Evolutionary conservation across 2,329 filamentous ascomycete genomes (phyloP).

Genomic region (Aureobasidium sp.): DNA sequence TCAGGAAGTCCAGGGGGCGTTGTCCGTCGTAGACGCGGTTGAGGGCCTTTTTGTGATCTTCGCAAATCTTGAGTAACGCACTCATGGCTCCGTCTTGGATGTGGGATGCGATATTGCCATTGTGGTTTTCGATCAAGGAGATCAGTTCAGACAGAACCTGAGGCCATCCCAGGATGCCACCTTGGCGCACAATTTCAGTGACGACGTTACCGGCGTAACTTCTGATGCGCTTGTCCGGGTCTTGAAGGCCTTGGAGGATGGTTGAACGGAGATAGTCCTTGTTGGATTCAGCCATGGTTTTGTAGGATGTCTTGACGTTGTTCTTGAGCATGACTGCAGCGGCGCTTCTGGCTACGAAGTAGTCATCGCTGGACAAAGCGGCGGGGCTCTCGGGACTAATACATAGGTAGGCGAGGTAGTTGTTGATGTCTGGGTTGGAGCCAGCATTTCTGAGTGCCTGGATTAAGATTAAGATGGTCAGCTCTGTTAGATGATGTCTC

Average conservation of each 20-base stretch:
- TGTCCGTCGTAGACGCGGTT: conserved; percentile 84
- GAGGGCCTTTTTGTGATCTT: conserved; percentile 82
- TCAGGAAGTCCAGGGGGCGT: conserved; percentile 75
- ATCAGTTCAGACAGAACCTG: conserved; percentile 79
- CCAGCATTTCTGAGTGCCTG: conserved; percentile 93
- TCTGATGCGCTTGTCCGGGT: conserved; percentile 72
- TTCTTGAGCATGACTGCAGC: conserved; percentile 96
- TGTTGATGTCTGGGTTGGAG: conserved; percentile 84
- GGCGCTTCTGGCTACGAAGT: conserved; percentile 72
- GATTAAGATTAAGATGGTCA: neutral
- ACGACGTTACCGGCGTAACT: conserved; percentile 88
- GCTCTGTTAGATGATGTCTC: neutral
- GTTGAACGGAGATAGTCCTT: conserved; percentile 70
- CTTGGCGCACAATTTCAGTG: conserved; percentile 78
- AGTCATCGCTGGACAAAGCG: conserved; percentile 51
- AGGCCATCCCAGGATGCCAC: conserved; percentile 84
- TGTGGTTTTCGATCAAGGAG: conserved; percentile 64
- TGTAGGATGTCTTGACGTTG: conserved; percentile 69
- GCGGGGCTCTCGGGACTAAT: conserved; percentile 57
- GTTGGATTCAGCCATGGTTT: conserved; percentile 63
- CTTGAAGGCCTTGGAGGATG: conserved; percentile 70
- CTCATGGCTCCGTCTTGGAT: conserved; percentile 91
- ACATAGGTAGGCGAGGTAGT: conserved; percentile 90
- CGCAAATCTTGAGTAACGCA: conserved; percentile 88
- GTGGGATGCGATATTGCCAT: conserved; percentile 57